These are phyloP conservation scores for Digitaria exilis DNA, from an alignment of 202 grass and related monocot species.

Conservation along the genomic window DNA sequence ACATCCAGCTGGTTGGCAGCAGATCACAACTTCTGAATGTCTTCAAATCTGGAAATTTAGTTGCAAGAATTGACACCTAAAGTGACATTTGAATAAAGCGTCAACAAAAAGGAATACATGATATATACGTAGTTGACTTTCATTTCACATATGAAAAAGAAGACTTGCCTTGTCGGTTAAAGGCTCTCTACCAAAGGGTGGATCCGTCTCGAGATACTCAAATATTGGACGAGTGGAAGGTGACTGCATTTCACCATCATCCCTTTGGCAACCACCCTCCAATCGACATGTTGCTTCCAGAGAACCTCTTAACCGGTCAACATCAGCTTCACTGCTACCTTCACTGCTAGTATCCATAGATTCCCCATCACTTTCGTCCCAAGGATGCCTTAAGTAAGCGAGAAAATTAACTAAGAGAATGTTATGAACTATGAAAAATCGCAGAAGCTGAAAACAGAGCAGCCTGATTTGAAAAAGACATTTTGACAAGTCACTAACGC, in stretches of 20 bases:
- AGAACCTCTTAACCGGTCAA: constrained; percentile 49
- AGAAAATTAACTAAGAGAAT: constrained; percentile 46
- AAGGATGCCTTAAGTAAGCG: constrained; percentile 59
- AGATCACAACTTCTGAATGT: constrained; percentile 86
- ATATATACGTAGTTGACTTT: not conserved
- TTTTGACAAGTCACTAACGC: not conserved
- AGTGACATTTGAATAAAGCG: constrained; percentile 33
- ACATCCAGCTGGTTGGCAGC: constrained; percentile 80
- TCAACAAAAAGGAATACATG: not conserved
- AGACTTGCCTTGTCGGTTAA: constrained; percentile 87
- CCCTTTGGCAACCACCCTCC: constrained; percentile 52
- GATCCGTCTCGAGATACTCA: constrained; percentile 77
- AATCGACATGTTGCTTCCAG: constrained; percentile 33
- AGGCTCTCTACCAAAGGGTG: constrained; percentile 83
- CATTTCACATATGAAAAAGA: not conserved
- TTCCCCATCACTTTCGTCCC: constrained; percentile 74
- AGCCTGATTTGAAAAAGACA: not conserved
- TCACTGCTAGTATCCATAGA: constrained; percentile 87
- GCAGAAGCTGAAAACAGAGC: constrained; percentile 4
- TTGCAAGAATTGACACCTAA: constrained; percentile 88
- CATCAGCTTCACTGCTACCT: constrained; percentile 62
- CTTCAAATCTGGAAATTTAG: constrained; percentile 75
- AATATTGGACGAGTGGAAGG: constrained; percentile 55
- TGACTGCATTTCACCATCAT: constrained; percentile 45
- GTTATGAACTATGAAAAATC: constrained; percentile 22